phyloP scores from a whole-genome alignment of 805 yeast genomes.

The Lipomyces yamadae region DNA sequence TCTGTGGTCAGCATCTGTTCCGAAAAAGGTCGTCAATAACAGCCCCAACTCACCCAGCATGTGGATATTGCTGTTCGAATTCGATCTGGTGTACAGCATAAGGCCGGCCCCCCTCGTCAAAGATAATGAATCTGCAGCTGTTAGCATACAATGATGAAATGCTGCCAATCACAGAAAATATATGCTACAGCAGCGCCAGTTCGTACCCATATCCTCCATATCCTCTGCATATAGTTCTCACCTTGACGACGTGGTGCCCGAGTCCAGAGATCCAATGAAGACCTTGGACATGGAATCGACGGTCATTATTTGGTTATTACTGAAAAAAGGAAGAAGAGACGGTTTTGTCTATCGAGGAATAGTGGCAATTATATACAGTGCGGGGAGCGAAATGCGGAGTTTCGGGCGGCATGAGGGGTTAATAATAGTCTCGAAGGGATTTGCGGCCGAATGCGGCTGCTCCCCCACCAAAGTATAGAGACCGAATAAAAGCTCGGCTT shows the following conservation, averaged over 20 bases:
- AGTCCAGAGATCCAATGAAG: constrained; percentile 37
- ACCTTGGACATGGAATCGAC: constrained; percentile 4
- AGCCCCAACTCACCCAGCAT: constrained; percentile 43
- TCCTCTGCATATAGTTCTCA: neutral
- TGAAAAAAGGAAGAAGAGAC: neutral
- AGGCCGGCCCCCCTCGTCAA: constrained; percentile 72
- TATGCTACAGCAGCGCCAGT: neutral
- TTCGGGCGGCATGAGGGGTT: too few relatives aligned
- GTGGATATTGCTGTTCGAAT: constrained; percentile 57
- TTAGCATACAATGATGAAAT: neutral
- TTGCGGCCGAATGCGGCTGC: too few relatives aligned
- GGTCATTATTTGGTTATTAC: neutral
- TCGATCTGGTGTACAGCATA: constrained; percentile 90
- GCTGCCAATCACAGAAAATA: too few relatives aligned
- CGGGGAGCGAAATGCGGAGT: too few relatives aligned
- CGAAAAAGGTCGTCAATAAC: neutral
- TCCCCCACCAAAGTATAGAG: too few relatives aligned
- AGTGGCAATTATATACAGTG: neutral
- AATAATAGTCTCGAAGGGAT: too few relatives aligned
- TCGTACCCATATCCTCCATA: neutral
- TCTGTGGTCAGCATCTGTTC: neutral
- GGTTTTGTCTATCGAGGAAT: neutral
- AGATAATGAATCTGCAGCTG: constrained; percentile 79
- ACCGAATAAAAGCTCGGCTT: too few relatives aligned
- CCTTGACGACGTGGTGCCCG: constrained; percentile 38